A percentile compares a stretch with the other conserved stretches of the same genome.
Conservation (phyloP, 192 early-diverging fungal species). For the Mortierella antarctica region DNA sequence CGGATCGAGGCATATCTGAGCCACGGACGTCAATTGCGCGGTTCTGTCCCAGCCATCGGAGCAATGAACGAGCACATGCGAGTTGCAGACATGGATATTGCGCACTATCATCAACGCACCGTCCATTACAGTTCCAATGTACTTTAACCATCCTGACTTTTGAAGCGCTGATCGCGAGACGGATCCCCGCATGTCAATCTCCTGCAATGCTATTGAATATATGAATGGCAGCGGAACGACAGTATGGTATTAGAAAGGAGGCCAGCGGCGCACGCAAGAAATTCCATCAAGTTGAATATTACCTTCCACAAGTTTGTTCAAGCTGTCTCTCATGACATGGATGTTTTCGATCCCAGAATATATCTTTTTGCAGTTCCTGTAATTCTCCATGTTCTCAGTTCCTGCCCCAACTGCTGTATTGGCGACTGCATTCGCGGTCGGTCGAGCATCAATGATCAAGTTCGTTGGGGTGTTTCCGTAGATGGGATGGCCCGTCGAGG, state of each 20-base stretch:
- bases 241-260: neutral
- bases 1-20: slow-evolving; percentile 94
- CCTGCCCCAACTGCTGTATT: slow-evolving; percentile 95
- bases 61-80: slow-evolving; percentile 96
- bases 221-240: neutral
- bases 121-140: slow-evolving; percentile 85
- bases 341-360: slow-evolving; percentile 98
- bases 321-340: slow-evolving; percentile 95
- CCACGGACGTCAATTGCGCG: slow-evolving; percentile 89
- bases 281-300: slow-evolving; percentile 4
- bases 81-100: slow-evolving; percentile 76
- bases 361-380: slow-evolving; percentile 85
- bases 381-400: slow-evolving; percentile 95
- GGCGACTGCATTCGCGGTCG: slow-evolving; percentile 92
- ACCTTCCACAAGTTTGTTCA: slow-evolving; percentile 88
- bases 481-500: slow-evolving; percentile 50
- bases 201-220: slow-evolving; percentile 59
- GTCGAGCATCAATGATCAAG: slow-evolving; percentile 96
- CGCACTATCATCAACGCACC: slow-evolving; percentile 84
- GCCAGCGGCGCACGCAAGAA: neutral
- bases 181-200: slow-evolving; percentile 55
- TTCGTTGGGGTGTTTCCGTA: slow-evolving; percentile 71
- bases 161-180: slow-evolving; percentile 69
- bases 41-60: slow-evolving; percentile 99
- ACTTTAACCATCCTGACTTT: slow-evolving; percentile 87